phyloP scores from a whole-genome alignment of 2,329 filamentous ascomycete genomes.

The Coniochaeta sp. region DNA sequence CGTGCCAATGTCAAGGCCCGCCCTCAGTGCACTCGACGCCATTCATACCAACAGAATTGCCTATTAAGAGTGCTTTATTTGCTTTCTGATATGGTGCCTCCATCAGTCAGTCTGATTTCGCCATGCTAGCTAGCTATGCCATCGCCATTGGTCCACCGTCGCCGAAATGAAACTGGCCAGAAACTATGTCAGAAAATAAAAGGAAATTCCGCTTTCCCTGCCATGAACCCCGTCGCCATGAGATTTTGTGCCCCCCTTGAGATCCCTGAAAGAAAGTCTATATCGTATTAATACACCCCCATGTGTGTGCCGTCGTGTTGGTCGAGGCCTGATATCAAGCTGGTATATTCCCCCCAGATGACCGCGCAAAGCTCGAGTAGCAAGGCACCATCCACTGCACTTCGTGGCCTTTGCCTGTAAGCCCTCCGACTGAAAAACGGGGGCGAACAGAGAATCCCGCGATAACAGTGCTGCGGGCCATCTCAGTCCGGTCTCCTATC shows the following conservation, averaged over 20 bases:
- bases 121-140: not conserved
- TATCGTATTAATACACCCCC: constrained; percentile 7
- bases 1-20: not conserved
- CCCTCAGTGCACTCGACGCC: not conserved
- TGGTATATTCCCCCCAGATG: not conserved
- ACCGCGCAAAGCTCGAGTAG: not conserved
- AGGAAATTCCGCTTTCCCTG: not conserved
- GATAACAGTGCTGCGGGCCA: not conserved
- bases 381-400: not conserved
- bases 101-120: not conserved
- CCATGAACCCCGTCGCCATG: not conserved
- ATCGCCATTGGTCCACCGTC: not conserved
- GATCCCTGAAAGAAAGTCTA: constrained; percentile 7
- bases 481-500: not conserved
- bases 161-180: not conserved
- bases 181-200: not conserved
- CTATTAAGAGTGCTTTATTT: not conserved
- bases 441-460: not conserved
- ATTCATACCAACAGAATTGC: not conserved
- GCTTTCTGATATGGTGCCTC: not conserved
- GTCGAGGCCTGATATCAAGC: not conserved
- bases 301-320: not conserved
- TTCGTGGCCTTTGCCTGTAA: not conserved
- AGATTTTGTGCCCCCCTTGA: not conserved
- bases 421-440: not conserved